Conservation (phyloP, 1,139 yeast species). For the Taiozyma onychis region DNA sequence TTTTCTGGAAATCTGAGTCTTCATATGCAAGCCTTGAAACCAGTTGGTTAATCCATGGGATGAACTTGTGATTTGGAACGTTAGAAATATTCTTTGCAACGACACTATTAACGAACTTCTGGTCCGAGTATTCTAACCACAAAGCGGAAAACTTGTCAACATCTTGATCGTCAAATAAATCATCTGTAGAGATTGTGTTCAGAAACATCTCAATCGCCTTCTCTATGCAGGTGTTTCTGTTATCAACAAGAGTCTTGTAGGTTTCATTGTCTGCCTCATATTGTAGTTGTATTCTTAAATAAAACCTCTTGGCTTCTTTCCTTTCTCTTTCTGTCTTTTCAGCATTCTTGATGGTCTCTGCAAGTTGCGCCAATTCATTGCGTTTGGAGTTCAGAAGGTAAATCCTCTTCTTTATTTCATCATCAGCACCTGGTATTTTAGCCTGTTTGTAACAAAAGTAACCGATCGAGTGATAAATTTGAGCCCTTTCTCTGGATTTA, state of each 20-base stretch:
- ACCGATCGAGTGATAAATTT: constrained; percentile 57
- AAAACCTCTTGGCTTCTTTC: constrained; percentile 45
- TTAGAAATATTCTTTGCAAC: constrained; percentile 30
- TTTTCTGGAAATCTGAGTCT: constrained; percentile 46
- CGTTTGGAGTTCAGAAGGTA: constrained; percentile 35
- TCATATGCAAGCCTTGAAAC: constrained; percentile 62
- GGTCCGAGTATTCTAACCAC: constrained; percentile 67
- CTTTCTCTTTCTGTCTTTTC: constrained; percentile 39
- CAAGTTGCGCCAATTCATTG: constrained; percentile 44
- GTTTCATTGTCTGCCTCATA: constrained; percentile 45
- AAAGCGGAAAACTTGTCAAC: constrained; percentile 75
- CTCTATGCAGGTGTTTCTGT: constrained; percentile 40
- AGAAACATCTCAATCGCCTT: constrained; percentile 61
- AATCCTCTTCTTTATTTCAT: constrained; percentile 39
- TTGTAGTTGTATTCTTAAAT: constrained; percentile 41
- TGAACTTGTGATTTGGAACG: constrained; percentile 55
- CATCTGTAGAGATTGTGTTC: constrained; percentile 41
- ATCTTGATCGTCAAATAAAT: constrained; percentile 48
- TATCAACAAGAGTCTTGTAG: constrained; percentile 33
- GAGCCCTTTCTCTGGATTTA: constrained; percentile 29
- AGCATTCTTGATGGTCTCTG: constrained; percentile 36
- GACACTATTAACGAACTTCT: constrained; percentile 34
- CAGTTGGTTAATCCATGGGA: constrained; percentile 82
- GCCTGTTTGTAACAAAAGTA: constrained; percentile 70
- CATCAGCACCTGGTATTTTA: constrained; percentile 38